A percentile compares a stretch with the other conserved stretches of the same genome.
Conservation (phyloP, 257 asterid genomes). For the Lycium barbarum region DNA sequence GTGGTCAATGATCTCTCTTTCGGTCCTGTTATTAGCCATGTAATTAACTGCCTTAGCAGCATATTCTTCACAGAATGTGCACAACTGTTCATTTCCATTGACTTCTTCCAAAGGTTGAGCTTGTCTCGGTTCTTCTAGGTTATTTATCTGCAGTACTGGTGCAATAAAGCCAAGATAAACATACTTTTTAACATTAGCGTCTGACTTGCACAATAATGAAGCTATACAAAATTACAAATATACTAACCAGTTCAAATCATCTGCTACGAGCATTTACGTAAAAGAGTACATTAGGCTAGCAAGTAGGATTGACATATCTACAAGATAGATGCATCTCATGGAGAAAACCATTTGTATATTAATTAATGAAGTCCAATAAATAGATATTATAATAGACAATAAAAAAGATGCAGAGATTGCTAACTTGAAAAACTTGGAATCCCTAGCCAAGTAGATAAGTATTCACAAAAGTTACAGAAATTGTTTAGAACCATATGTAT, state of each 20-base stretch:
- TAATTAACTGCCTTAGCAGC: slow-evolving; percentile 70
- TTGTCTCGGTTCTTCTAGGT: slow-evolving; percentile 44
- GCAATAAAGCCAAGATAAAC: slow-evolving; percentile 36
- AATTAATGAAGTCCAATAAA: slow-evolving; percentile 1
- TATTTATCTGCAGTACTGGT: slow-evolving; percentile 53
- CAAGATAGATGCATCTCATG: background rate
- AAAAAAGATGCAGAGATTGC: background rate
- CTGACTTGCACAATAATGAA: background rate
- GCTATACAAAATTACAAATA: background rate
- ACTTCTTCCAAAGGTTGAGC: slow-evolving; percentile 46
- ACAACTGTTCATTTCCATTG: slow-evolving; percentile 52
- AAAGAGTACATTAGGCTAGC: background rate
- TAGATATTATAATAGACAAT: background rate
- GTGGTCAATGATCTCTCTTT: slow-evolving; percentile 60
- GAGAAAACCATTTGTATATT: background rate
- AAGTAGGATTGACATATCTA: background rate
- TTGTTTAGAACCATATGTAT: background rate
- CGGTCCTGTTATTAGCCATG: slow-evolving; percentile 71
- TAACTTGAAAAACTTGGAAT: background rate
- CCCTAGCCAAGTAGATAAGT: background rate
- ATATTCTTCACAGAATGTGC: slow-evolving; percentile 74
- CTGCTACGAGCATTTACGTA: background rate
- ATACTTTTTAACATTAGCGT: slow-evolving; percentile 1
- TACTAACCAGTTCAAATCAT: background rate
- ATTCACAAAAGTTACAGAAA: background rate